Evolutionary conservation across 2,329 filamentous ascomycete species (phyloP), one percentile per base, ranked within the genome.

Genomic region (Colletotrichum sp.): DNA sequence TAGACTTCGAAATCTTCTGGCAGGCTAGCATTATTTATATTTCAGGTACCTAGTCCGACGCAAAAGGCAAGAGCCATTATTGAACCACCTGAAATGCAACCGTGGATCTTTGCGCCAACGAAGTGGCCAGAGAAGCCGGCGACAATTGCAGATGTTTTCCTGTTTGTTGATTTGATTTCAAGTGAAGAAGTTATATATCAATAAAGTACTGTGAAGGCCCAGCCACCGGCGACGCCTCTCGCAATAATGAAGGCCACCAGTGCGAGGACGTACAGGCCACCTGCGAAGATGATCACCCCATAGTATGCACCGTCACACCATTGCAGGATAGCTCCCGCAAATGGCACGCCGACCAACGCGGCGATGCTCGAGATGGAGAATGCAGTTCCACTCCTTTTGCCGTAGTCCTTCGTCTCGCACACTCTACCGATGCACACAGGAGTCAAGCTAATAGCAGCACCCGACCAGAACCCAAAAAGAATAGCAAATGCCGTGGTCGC

Each of bases 391-490:
- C 93, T 94, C 76, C 94, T 92, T 43, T 92, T 86, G 0, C 93
- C 94, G 77, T 94, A 94, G 64, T 94, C 87, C 76, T 93, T 89
- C 1, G 92, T 94, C 28, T 89, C 88, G 82, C 93, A 95, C 3
- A 95, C 87, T 82, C 94, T 92, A 0, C 92, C 92, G 2, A 95
- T 88, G 77, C 93, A 95, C 1, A 95, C 94, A 0, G 94, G 93
- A 0, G 93, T 93, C 65, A 95, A 81, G 7, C 89, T 91, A 79
- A 95, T 94, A 73, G 93, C 94, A 39, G 89, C 91, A 0, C 94
- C 94, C 18, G 90, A 93, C 18, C 90, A 92, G 80, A 96, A 94
- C 0, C 94, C 94, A 81, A 95, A 95, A 2, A 94, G 80, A 2
- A 93, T 82, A 0, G 90, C 87, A 79, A 93, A 95, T 2, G 91